Base-by-base conservation (phyloP, 768 basidiomycete genomes). In the Rickenella mellea region DNA sequence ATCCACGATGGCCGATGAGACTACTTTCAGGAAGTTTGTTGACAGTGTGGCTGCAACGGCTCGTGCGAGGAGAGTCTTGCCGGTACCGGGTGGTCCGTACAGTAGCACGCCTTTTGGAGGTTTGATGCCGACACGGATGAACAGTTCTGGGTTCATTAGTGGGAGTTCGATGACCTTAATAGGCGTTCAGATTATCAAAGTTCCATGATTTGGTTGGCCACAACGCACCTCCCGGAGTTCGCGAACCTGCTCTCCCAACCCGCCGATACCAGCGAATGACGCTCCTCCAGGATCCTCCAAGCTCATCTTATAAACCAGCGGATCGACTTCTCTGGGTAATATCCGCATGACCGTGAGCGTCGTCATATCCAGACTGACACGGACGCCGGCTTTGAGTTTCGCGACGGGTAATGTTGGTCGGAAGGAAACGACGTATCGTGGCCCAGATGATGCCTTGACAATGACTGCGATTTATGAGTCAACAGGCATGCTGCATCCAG, bases 291-390 rank as follows among this genome's bases (percentile, higher is more conserved):
- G 91, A 55, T 98, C 94, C 62, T 99, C 96, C 55, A 96, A 68
- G 49, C 90, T 94, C 96, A 98, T 99, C 68, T 97, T 98, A 71
- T 99, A 99, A 9, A 99, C 94, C 53, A 94, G 67, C 12, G 96
- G 96, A 58, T 99, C 96, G 6, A 99, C 90, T 60, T 99, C 96
- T 48, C 96, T 78, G 4, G 96, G 96, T 15, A 99, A 70, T 40
- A 98, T 94, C 27, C 96, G 87, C 92, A 99, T 98, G 56, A 99
- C 90, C 5, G 96, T 99, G 25, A 98, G 69, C 2, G 96, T 98
- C 3, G 96, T 99, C 96, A 99, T 98, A 61, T 99, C 96, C 25
- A 99, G 78, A 42, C 92, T 93, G 44, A 99, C 96, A 49, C 96
- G 87, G 3, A 89, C 89, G 39, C 91, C 91, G 4, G 86, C 64